These are phyloP conservation scores for Suhomyces tanzawaensis DNA, from an alignment of 805 yeast species.

Conservation along the genomic window DNA sequence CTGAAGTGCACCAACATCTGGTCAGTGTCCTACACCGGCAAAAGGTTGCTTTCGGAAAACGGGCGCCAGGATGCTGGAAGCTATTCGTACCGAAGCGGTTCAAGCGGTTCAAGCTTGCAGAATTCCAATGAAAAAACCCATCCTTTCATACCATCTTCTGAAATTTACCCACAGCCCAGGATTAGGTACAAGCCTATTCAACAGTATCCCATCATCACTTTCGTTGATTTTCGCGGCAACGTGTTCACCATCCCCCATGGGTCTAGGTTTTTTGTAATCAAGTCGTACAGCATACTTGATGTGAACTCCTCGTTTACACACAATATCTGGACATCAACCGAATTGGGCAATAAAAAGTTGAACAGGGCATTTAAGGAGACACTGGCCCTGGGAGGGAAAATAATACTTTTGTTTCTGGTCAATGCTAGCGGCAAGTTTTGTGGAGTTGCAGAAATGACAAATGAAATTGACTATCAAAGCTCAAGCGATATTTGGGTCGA, in stretches of 20 bases:
- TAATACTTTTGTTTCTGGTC: slow-evolving; percentile 56
- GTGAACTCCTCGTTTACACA: slow-evolving; percentile 48
- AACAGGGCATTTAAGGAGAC: slow-evolving; percentile 39
- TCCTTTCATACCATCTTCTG: no score
- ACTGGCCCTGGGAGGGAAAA: slow-evolving; percentile 19
- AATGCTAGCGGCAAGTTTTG: slow-evolving; percentile 57
- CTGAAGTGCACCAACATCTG: no score
- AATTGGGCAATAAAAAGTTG: slow-evolving; percentile 52
- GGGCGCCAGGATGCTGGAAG: no score
- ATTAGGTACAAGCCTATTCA: no score
- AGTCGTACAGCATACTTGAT: slow-evolving; percentile 49
- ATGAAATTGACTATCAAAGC: slow-evolving; percentile 32
- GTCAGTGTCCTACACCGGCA: no score
- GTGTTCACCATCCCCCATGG: slow-evolving; percentile 16
- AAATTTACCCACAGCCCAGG: no score
- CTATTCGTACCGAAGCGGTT: no score
- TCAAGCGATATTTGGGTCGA: slow-evolving; percentile 47
- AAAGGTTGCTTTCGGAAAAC: no score
- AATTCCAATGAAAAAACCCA: no score
- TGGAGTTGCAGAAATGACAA: slow-evolving; percentile 56
- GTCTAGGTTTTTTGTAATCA: slow-evolving; percentile 49
- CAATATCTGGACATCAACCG: slow-evolving; percentile 60
- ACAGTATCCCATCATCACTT: no score
- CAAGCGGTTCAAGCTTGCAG: no score
- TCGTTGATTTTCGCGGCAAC: slow-evolving; percentile 15